Evolutionary conservation across 2,329 filamentous ascomycete genomes (phyloP), one percentile per base, ranked within the genome.

Genomic region (Pleoardoris graminearum): DNA sequence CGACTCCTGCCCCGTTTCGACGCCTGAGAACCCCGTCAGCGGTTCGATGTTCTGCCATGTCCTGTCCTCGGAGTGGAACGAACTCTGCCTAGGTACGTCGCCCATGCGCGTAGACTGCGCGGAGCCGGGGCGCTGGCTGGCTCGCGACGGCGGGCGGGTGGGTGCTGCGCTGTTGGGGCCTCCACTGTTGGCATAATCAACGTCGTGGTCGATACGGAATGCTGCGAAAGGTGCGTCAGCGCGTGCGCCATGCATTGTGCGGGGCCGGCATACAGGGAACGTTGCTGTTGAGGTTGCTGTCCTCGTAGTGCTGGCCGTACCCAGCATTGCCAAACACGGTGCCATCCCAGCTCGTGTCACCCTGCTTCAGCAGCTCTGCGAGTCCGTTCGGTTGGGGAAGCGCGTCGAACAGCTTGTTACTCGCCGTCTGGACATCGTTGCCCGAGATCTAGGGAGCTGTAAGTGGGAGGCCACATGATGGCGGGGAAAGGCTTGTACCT

Each of bases 1-100:
- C 17, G 75, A 80, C 64, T 85, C 82, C 70, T 86, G 84, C 19
- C 39, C 51, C 23, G 47, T 60, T 45, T 70, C 69, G 35, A 72
- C 65, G 49, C 69, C 70, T 73, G 48, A 21, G 30, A 23, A 3
- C 21, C 7, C 27, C 10, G 62, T 71, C 57, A 16, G 35, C 10
- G 10, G 22, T 30, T 25, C 25, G 12, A 12, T 46, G 16, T 12
- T 38, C 32, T 46, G 19, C 29, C 30, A 46, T 25, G 30, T 16
- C 7, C 19, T 30, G 36, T 17, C 43, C 14, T 35, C 43, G 21
- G 43, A 46, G 43, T 46, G 30, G 43, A 46, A 35, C 68, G 62
- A 51, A 73, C 69, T 71, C 43, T 70, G 64, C 44, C 70, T 61
- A 12, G 67, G 68, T 16, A 61, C 61, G 47, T 72, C 68, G 48